Conservation (phyloP, 179 eudicot species). For the Heliamphora pulchella region DNA sequence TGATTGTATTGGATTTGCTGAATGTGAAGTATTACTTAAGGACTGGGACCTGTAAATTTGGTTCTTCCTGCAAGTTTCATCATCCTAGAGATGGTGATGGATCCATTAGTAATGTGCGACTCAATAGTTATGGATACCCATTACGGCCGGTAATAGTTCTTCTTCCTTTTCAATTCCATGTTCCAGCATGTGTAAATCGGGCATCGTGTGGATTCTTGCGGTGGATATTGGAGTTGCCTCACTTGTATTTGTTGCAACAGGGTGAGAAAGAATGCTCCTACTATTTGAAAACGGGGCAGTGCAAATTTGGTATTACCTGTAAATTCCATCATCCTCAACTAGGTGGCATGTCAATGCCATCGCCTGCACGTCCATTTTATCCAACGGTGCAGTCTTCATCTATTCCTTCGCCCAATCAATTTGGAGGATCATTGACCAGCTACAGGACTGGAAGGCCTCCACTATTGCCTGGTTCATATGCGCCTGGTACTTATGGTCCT, state of each 20-base stretch:
- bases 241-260: constrained; percentile 29
- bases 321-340: constrained; percentile 97
- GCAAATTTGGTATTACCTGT: constrained; percentile 90
- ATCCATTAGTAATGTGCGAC: constrained; percentile 48
- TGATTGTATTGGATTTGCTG: constrained; percentile 13
- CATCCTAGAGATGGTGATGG: constrained; percentile 86
- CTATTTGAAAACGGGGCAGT: constrained; percentile 97
- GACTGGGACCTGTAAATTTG: constrained; percentile 94
- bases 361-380: constrained; percentile 84
- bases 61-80: constrained; percentile 81
- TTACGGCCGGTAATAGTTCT: constrained; percentile 55
- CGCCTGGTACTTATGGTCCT: constrained; percentile 77
- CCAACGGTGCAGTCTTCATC: constrained; percentile 84
- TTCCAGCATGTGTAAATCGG: background rate
- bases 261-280: constrained; percentile 94
- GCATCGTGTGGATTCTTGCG: background rate
- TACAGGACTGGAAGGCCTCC: constrained; percentile 76
- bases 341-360: constrained; percentile 51
- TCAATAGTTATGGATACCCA: constrained; percentile 80
- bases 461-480: constrained; percentile 62
- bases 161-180: background rate
- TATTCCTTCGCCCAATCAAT: constrained; percentile 51
- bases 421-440: constrained; percentile 39
- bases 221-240: background rate
- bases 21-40: constrained; percentile 71